These are phyloP conservation scores for Erysimum cheiri DNA, from an alignment of 441 rosid genomes.

Conservation along the genomic window DNA sequence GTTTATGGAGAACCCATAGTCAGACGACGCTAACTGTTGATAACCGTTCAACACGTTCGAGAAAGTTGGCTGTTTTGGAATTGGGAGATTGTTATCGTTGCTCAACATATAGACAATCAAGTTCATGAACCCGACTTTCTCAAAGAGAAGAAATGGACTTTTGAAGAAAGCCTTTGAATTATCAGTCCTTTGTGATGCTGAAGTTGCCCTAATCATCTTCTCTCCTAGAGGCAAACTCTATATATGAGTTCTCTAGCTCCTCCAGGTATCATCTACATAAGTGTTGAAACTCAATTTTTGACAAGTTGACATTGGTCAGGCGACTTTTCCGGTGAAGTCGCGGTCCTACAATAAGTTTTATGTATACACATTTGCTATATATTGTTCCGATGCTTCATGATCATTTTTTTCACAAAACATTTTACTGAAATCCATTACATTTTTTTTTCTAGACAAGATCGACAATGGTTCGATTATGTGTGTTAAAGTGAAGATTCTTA, in stretches of 20 bases:
- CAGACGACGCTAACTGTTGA: neutral
- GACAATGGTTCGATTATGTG: neutral
- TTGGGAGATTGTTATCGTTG: conserved; percentile 32
- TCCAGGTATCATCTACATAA: conserved; percentile 51
- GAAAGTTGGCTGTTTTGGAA: conserved; percentile 45
- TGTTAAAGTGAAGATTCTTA: conserved; percentile 5
- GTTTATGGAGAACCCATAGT: neutral
- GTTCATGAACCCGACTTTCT: conserved; percentile 52
- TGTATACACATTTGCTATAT: neutral
- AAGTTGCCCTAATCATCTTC: conserved; percentile 88
- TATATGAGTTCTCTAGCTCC: conserved; percentile 79
- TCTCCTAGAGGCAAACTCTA: conserved; percentile 83
- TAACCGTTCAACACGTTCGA: neutral
- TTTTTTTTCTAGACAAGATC: neutral
- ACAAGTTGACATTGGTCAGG: no score
- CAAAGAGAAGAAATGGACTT: conserved; percentile 87
- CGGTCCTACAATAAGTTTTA: neutral
- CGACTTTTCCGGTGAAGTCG: no score
- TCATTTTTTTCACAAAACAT: neutral
- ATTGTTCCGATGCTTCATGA: neutral
- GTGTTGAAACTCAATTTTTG: no score
- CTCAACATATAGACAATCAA: conserved; percentile 46
- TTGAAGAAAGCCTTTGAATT: conserved; percentile 89
- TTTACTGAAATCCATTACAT: neutral
- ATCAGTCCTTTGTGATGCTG: conserved; percentile 90